phyloP scores from a whole-genome alignment of 768 basidiomycete genomes.

The Albatrellus ellisii region DNA sequence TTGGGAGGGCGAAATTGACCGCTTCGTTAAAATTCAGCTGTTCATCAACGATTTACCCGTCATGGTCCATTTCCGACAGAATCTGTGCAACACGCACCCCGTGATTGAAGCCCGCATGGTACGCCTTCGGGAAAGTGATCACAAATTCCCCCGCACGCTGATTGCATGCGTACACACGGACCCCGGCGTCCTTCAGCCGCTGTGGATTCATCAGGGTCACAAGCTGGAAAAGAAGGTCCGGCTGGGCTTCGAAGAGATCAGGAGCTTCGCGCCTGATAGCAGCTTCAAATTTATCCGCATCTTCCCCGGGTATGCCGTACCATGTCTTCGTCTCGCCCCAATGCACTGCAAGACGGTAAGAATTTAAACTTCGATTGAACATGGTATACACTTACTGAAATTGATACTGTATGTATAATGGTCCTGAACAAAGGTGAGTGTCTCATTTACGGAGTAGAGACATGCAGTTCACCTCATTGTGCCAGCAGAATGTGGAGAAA shows the following conservation, averaged over 20 bases:
- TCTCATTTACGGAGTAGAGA: slow-evolving; percentile 9
- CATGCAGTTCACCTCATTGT: slow-evolving; percentile 63
- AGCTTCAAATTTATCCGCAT: slow-evolving; percentile 92
- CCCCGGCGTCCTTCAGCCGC: slow-evolving; percentile 74
- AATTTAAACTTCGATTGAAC: no score
- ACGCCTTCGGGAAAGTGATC: slow-evolving; percentile 94
- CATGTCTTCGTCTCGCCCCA: slow-evolving; percentile 99
- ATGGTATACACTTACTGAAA: slow-evolving; percentile 49
- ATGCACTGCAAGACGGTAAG: slow-evolving; percentile 87
- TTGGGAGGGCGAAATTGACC: slow-evolving; percentile 94
- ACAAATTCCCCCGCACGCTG: slow-evolving; percentile 97
- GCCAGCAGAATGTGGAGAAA: slow-evolving; percentile 99
- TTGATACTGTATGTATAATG: slow-evolving; percentile 97
- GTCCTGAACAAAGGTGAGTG: slow-evolving; percentile 37
- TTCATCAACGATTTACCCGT: background rate
- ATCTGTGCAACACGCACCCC: slow-evolving; percentile 46
- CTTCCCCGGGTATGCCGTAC: slow-evolving; percentile 96
- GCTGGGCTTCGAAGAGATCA: slow-evolving; percentile 95
- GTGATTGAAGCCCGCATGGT: slow-evolving; percentile 97
- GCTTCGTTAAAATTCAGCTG: slow-evolving; percentile 99
- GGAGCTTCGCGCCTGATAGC: slow-evolving; percentile 94
- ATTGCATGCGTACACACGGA: slow-evolving; percentile 88
- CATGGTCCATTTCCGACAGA: slow-evolving; percentile 4
- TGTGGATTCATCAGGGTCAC: slow-evolving; percentile 97
- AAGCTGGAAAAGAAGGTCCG: slow-evolving; percentile 92